Evolutionary conservation across 2,329 filamentous ascomycete species (phyloP), one percentile per base, ranked within the genome.

Genomic region (Talaromyces funiculosus): DNA sequence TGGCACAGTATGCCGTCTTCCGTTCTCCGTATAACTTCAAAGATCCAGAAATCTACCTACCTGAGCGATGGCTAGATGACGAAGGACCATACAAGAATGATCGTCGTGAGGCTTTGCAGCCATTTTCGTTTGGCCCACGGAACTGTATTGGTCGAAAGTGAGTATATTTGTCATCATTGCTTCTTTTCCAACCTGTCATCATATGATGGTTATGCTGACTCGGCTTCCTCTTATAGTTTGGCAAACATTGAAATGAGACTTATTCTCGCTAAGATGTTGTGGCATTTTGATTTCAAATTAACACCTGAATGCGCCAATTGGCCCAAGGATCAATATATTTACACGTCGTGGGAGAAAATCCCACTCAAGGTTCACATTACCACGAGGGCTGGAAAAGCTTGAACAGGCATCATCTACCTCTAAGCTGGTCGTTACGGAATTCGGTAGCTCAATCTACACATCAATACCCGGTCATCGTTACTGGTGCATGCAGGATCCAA

Each of bases 131-230:
- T 5, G 80, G 81, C 0, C 77, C 81, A 7, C 70, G 81, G 2
- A 80, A 81, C 49, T 83, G 81, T 61, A 73, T 83, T 31, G 81
- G 81, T 1, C 73, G 72, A 62, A 81, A 82, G 78, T 80, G 68
- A 68, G 78, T 72, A 14, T 16, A 12, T 4, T 18, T 26, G 2
- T n/a, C 49, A 8, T n/a, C 33, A n/a, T n/a, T n/a, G n/a, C n/a
- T n/a, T 20, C 16, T 3, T 26, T 16, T 20, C 4, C 18, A 31
- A 10, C n/a, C 24, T 47, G 12, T 10, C 22, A 26, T 45, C 43
- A 31, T n/a, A n/a, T n/a, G 6, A 5, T 10, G 8, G 31, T 33
- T 20, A 33, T 33, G n/a, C 47, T 51, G n/a, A 51, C 47, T 14
- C 29, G 3, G 22, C 22, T 1, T 9, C 4, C 7, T 18, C 14